Percentiles rank a stretch among this genome's conserved stretches.
Conservation (phyloP, 257 asterid genomes). For the Solanum microdontum region DNA sequence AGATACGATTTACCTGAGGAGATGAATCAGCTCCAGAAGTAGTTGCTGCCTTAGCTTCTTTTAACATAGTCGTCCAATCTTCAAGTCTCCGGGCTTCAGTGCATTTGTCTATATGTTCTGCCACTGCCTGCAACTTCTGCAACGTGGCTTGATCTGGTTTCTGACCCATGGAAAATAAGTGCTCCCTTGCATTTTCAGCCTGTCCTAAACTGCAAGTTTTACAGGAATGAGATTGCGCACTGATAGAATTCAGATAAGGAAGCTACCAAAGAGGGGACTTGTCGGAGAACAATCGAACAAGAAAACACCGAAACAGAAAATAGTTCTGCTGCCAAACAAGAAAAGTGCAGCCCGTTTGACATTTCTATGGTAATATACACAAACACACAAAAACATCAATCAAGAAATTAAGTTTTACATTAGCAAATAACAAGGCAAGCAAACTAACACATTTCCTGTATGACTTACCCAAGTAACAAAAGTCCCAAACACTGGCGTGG, state of each 20-base stretch:
- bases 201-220: background rate
- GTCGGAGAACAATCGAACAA: too few relatives aligned
- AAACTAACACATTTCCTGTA: too few relatives aligned
- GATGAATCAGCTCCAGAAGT: slow-evolving; percentile 63
- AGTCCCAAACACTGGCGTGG: background rate
- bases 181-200: background rate
- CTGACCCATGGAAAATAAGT: background rate
- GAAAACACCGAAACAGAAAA: too few relatives aligned
- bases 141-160: background rate
- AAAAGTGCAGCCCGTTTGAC: too few relatives aligned
- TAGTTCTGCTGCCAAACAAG: too few relatives aligned
- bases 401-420: too few relatives aligned
- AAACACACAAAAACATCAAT: too few relatives aligned
- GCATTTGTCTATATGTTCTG: background rate
- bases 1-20: slow-evolving; percentile 45
- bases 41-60: slow-evolving; percentile 60
- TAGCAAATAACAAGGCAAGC: too few relatives aligned
- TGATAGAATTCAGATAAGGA: too few relatives aligned
- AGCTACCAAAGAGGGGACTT: too few relatives aligned
- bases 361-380: too few relatives aligned
- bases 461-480: slow-evolving; percentile 40
- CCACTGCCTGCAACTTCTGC: background rate
- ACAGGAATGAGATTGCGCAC: too few relatives aligned
- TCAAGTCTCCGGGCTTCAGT: background rate
- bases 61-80: slow-evolving; percentile 52